Conservation (phyloP, 2,329 filamentous ascomycete genomes). For the Reticulascus tulasneorum region DNA sequence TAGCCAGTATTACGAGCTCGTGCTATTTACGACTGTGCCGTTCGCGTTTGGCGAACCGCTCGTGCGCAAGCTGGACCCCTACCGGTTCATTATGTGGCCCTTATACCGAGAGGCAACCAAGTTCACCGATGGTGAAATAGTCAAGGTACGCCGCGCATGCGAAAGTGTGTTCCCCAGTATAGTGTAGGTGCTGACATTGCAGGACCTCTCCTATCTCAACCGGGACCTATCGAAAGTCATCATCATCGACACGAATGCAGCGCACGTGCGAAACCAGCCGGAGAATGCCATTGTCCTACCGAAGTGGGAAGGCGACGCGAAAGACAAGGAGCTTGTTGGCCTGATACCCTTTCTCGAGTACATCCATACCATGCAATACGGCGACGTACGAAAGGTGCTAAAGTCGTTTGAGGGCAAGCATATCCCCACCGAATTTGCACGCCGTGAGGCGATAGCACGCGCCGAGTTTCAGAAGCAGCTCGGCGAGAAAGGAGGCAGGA, state of each 20-base stretch:
- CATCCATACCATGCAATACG: constrained; percentile 86
- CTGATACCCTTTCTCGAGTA: constrained; percentile 98
- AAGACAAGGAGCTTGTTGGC: constrained; percentile 81
- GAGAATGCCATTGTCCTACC: constrained; percentile 91
- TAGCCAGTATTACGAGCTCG: constrained; percentile 95
- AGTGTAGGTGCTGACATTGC: constrained; percentile 14
- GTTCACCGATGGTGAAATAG: constrained; percentile 91
- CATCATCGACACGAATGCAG: constrained; percentile 80
- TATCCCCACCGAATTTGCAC: constrained; percentile 86
- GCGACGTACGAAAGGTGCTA: constrained; percentile 80
- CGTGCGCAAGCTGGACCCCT: constrained; percentile 90
- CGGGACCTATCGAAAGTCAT: constrained; percentile 93
- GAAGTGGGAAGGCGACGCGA: constrained; percentile 80
- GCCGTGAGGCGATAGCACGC: constrained; percentile 79
- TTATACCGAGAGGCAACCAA: constrained; percentile 95
- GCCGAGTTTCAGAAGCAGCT: constrained; percentile 80
- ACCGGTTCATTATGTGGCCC: constrained; percentile 91
- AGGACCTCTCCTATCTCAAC: constrained; percentile 98
- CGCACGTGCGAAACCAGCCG: constrained; percentile 84
- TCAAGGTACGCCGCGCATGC: constrained; percentile 87
- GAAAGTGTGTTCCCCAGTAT: not conserved
- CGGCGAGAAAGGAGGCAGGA: constrained; percentile 62
- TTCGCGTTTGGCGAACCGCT: constrained; percentile 81
- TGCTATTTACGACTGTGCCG: constrained; percentile 89
- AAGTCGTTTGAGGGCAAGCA: constrained; percentile 85